A percentile compares a stretch with the other conserved stretches of the same genome.
Conservation (phyloP, 2,329 filamentous ascomycete species). For the Acephala macrosclerotiorum region DNA sequence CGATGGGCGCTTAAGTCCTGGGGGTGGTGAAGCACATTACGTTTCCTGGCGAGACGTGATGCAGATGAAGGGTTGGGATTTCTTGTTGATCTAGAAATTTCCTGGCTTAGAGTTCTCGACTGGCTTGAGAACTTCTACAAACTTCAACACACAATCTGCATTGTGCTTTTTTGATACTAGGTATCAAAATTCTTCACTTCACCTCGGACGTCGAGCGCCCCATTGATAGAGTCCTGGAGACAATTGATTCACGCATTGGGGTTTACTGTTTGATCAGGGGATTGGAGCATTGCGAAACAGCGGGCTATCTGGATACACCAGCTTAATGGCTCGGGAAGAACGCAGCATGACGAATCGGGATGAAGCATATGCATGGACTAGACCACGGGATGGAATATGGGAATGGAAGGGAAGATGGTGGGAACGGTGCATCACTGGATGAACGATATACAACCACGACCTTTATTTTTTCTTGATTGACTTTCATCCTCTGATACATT, state of each 20-base stretch:
- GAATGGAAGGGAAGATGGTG: constrained; percentile 7
- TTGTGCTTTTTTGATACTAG: constrained; percentile 28
- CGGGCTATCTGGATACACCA: constrained; percentile 25
- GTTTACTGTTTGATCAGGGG: constrained; percentile 5
- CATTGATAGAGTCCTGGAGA: constrained; percentile 28
- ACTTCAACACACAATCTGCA: constrained; percentile 26
- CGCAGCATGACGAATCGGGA: constrained; percentile 14
- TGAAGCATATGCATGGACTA: constrained; percentile 14
- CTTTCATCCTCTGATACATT: constrained; percentile 8
- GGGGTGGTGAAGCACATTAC: constrained; percentile 60
- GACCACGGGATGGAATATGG: neutral
- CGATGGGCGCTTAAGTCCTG: constrained; percentile 58
- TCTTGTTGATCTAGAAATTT: constrained; percentile 76
- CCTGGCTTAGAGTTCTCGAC: constrained; percentile 26
- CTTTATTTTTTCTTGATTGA: constrained; percentile 11
- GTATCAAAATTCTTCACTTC: constrained; percentile 31
- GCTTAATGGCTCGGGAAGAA: constrained; percentile 23
- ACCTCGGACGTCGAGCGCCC: constrained; percentile 33
- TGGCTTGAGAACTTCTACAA: constrained; percentile 31
- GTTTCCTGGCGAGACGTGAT: constrained; percentile 96
- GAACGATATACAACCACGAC: constrained; percentile 12
- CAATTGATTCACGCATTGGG: constrained; percentile 26
- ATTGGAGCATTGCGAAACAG: constrained; percentile 19
- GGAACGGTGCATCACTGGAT: constrained; percentile 20
- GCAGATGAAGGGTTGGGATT: constrained; percentile 90